A percentile compares a stretch with the other conserved stretches of the same genome.
Evolutionary conservation across 1,284 basidiomycete species (phyloP).

Genomic region (Psilocybe mexicana): DNA sequence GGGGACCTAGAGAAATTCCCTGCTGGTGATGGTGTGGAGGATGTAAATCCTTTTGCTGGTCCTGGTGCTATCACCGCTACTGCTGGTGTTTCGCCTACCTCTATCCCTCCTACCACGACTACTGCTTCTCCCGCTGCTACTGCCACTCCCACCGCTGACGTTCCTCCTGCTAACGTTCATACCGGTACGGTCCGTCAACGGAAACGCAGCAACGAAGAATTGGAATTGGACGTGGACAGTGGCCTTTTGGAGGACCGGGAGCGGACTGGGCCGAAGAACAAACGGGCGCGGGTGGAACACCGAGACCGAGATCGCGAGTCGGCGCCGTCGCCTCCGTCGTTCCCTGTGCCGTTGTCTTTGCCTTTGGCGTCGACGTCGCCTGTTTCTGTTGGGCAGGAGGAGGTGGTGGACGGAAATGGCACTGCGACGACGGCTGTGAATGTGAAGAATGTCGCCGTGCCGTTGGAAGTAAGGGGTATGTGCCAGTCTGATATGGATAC

Average conservation of each 20-base stretch:
- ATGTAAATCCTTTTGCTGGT: too few relatives aligned
- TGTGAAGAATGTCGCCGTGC: too few relatives aligned
- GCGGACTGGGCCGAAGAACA: slow-evolving; percentile 11
- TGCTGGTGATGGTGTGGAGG: too few relatives aligned
- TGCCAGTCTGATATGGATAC: slow-evolving; percentile 10
- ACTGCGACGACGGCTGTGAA: too few relatives aligned
- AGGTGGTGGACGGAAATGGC: not conserved
- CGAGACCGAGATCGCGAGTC: not conserved
- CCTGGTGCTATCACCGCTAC: too few relatives aligned
- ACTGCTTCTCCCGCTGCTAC: not conserved
- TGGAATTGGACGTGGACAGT: slow-evolving; percentile 26
- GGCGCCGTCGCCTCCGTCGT: not conserved
- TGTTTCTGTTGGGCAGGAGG: not conserved
- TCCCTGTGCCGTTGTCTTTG: not conserved
- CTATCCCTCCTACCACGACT: not conserved
- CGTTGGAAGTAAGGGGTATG: not conserved
- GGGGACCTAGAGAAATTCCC: slow-evolving; percentile 5
- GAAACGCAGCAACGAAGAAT: slow-evolving; percentile 40
- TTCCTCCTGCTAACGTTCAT: not conserved
- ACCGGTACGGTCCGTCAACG: slow-evolving; percentile 11
- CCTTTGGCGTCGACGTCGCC: not conserved
- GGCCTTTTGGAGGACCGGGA: too few relatives aligned
- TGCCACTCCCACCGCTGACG: not conserved
- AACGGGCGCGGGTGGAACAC: slow-evolving; percentile 17
- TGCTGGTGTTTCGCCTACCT: too few relatives aligned